A percentile compares a stretch with the other conserved stretches of the same genome.
Evolutionary conservation across 2,329 filamentous ascomycete species (phyloP).

Genomic region (Fusarium verrucosum): DNA sequence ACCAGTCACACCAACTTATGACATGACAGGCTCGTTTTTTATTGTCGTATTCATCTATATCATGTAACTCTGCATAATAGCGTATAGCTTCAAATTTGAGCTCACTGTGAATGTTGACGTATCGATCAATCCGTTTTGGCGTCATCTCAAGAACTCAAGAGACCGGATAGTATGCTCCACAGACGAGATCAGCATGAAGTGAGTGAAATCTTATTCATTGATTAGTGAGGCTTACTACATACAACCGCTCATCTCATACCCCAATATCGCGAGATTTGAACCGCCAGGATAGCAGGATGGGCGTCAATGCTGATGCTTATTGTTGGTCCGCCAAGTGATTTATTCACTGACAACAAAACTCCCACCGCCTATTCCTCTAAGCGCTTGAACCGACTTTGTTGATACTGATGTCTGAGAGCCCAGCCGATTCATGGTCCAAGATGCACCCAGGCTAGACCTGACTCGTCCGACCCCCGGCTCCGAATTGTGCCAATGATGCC

Average conservation of each 20-base stretch:
- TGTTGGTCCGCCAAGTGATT: slow-evolving; percentile 1
- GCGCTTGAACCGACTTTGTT: slow-evolving; percentile 32
- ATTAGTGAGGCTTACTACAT: slow-evolving; percentile 17
- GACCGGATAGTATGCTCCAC: slow-evolving; percentile 16
- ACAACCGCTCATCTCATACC: slow-evolving; percentile 16
- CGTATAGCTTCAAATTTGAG: slow-evolving; percentile 7
- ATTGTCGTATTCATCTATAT: background rate
- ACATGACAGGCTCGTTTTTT: background rate
- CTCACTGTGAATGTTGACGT: slow-evolving; percentile 28
- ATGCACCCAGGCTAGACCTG: slow-evolving; percentile 37
- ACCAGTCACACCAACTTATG: slow-evolving; percentile 5
- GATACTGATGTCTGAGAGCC: slow-evolving; percentile 4
- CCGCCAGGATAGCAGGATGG: background rate
- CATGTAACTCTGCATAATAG: background rate
- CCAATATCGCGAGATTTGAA: slow-evolving; percentile 9
- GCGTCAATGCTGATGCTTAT: background rate
- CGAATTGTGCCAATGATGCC: slow-evolving; percentile 35
- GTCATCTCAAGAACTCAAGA: slow-evolving; percentile 33
- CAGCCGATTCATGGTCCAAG: slow-evolving; percentile 31
- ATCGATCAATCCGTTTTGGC: slow-evolving; percentile 35
- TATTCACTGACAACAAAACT: slow-evolving; percentile 12
- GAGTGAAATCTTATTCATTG: slow-evolving; percentile 15
- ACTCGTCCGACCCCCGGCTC: slow-evolving; percentile 31
- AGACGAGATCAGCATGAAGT: slow-evolving; percentile 18
- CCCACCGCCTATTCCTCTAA: slow-evolving; percentile 38